A percentile compares a stretch with the other conserved stretches of the same genome.
Conservation (phyloP, 2,329 filamentous ascomycete species). For the Apiospora saccharicola region DNA sequence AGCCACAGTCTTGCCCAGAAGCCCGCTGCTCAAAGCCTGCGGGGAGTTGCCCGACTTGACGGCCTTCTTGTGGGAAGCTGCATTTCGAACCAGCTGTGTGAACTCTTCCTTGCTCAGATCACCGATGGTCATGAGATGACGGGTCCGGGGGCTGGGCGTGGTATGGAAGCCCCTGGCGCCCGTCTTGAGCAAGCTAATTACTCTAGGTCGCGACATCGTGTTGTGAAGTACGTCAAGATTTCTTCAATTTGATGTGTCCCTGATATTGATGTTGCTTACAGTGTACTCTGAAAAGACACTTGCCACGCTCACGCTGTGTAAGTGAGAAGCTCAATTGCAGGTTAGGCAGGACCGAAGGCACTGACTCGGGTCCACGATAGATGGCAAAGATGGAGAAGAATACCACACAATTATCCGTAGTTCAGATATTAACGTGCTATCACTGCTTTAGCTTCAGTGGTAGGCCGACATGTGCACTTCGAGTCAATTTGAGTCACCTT, state of each 20-base stretch:
- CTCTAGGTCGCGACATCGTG: conserved; percentile 17
- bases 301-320: conserved; percentile 10
- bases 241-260: not conserved
- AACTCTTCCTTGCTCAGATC: conserved; percentile 85
- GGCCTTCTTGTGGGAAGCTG: conserved; percentile 74
- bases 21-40: conserved; percentile 62
- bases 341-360: not conserved
- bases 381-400: not conserved
- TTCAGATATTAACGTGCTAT: not conserved
- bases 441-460: not conserved
- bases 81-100: conserved; percentile 82
- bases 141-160: conserved; percentile 39
- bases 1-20: conserved; percentile 83
- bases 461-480: not conserved
- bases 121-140: conserved; percentile 90
- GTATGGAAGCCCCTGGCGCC: conserved; percentile 21
- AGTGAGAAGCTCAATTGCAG: conserved; percentile 11
- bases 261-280: not conserved
- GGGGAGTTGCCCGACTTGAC: conserved; percentile 76
- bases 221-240: not conserved
- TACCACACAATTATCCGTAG: not conserved
- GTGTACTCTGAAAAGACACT: not conserved
- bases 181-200: conserved; percentile 25
- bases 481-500: conserved; percentile 14
- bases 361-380: not conserved